Conservation (phyloP, 495 filamentous ascomycete genomes). For the Podospora fimiseda region DNA sequence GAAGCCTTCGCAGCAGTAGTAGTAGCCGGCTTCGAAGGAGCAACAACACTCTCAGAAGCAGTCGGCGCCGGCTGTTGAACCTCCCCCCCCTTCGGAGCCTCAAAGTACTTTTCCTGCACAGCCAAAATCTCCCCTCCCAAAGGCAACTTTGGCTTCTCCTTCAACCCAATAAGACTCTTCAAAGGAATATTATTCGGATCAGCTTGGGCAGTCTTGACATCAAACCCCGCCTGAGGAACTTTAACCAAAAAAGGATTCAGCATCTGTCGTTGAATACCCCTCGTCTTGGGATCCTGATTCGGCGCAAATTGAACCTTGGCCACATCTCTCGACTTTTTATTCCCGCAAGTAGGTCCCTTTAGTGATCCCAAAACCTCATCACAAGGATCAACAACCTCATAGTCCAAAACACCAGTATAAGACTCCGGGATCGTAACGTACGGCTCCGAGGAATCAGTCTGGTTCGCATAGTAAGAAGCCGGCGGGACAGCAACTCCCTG, state of each 20-base stretch:
- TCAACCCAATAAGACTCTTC: conserved; percentile 12
- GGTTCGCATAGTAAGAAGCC: conserved; percentile 23
- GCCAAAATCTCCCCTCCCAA: not conserved
- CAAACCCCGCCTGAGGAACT: conserved; percentile 21
- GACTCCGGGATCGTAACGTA: conserved; percentile 51
- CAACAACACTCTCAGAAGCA: not conserved
- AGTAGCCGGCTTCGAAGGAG: not conserved
- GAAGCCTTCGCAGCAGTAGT: not conserved
- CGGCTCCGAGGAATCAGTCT: conserved; percentile 38
- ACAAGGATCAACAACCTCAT: conserved; percentile 47
- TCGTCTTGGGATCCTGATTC: conserved; percentile 15
- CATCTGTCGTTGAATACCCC: conserved; percentile 33
- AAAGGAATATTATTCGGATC: conserved; percentile 21
- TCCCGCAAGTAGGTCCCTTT: conserved; percentile 21
- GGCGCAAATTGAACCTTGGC: conserved; percentile 23
- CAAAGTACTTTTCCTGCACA: not conserved
- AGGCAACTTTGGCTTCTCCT: conserved; percentile 7
- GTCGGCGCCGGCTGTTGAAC: not conserved
- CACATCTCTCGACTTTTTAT: conserved; percentile 8
- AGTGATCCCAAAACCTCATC: conserved; percentile 24
- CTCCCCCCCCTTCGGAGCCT: not conserved
- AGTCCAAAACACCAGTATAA: conserved; percentile 80
- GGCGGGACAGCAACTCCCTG: conserved; percentile 24
- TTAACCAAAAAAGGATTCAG: conserved; percentile 30
- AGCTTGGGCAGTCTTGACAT: conserved; percentile 14